Evolutionary conservation across 2,329 filamentous ascomycete genomes (phyloP), one percentile per base, ranked within the genome.

Genomic region (Calonectria pauciramosa): DNA sequence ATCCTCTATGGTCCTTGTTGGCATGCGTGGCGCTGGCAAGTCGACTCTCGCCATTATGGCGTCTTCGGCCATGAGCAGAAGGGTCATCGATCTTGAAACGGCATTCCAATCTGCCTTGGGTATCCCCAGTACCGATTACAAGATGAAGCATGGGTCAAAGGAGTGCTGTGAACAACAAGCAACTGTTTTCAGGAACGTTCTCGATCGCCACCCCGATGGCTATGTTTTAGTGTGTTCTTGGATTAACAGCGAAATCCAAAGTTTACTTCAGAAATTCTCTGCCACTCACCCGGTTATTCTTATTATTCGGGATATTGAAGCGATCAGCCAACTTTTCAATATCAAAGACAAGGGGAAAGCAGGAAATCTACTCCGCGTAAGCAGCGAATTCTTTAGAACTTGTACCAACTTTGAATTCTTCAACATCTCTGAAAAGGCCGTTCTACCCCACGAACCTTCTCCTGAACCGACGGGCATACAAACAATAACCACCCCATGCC

Each of bases 341-440:
- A 86, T 89, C 20, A 87, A 87, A 78, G 88, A 92, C 59, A 85
- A 89, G 34, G 85, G 88, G 36, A 91, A 91, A 76, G 87, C 93
- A 1, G 86, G 88, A 49, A 90, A 90, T 56, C 86, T 95, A 8
- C 83, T 94, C 23, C 87, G 89, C 20, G 88, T 89, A 16, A 91
- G 89, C 76, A 88, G 87, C 28, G 85, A 88, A 1, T 89, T 93
- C 18, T 92, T 94, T 77, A 88, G 93, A 63, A 88, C 87, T 2
- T 94, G 92, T 80, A 93, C 93, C 9, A 95, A 94, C 77, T 90
- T 94, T 75, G 94, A 96, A 80, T 96, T 95, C 82, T 95, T 92
- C 86, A 95, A 95, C 78, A 86, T 94, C 20, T 92, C 93, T 2
- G 93, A 95, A 80, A 86, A 84, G 23, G 82, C 82, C 6, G 81